phyloP scores from a whole-genome alignment of 1,284 basidiomycete species.

The Prillingera fragicola region DNA sequence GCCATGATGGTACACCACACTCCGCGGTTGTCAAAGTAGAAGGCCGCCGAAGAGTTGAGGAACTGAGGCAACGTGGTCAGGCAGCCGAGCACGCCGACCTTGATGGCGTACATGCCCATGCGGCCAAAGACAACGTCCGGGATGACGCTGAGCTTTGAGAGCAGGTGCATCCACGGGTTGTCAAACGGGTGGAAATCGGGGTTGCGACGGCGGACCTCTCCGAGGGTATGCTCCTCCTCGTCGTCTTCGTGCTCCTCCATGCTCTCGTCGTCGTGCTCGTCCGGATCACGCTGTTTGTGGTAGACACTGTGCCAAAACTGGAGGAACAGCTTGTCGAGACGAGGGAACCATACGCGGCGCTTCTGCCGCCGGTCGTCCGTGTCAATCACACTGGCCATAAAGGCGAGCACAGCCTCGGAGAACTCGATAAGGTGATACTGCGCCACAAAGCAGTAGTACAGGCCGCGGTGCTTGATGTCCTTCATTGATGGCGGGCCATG shows the following conservation, averaged over 20 bases:
- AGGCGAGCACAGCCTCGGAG: constrained; percentile 50
- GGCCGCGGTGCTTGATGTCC: constrained; percentile 44
- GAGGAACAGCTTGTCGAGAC: constrained; percentile 38
- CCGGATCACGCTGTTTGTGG: constrained; percentile 13
- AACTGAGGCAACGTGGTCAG: constrained; percentile 41
- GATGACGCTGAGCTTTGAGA: constrained; percentile 28
- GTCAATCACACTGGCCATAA: constrained; percentile 55
- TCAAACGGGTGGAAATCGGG: constrained; percentile 47
- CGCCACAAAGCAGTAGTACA: constrained; percentile 64
- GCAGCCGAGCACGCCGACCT: constrained; percentile 67
- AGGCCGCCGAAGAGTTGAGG: constrained; percentile 32
- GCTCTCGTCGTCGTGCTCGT: constrained; percentile 3
- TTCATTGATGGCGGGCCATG: no score
- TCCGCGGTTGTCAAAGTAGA: constrained; percentile 44
- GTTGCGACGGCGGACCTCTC: constrained; percentile 38
- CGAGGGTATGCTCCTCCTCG: constrained; percentile 27
- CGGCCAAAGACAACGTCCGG: constrained; percentile 36
- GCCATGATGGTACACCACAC: constrained; percentile 41
- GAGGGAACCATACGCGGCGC: constrained; percentile 65
- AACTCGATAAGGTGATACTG: constrained; percentile 65
- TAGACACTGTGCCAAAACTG: constrained; percentile 27
- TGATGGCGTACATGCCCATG: constrained; percentile 63
- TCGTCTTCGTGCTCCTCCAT: constrained; percentile 10
- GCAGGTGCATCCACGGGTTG: constrained; percentile 27
- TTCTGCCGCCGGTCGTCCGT: constrained; percentile 56